A percentile compares a stretch with the other conserved stretches of the same genome.
Conservation (phyloP, 768 basidiomycete species). For the Clitopilus passeckerianus region DNA sequence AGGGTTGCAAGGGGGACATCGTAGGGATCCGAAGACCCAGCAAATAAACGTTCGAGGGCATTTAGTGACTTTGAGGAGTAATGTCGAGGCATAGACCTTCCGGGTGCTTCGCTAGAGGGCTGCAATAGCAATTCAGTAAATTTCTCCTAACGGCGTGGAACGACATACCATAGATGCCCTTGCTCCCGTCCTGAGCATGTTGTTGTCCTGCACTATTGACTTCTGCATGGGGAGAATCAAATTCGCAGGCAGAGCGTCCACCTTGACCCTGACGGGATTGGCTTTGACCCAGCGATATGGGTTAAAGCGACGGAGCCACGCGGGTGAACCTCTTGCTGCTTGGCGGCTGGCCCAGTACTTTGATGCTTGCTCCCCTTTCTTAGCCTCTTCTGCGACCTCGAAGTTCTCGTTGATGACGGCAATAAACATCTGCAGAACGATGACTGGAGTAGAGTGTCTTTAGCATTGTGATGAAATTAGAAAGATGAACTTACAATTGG, state of each 20-base stretch:
- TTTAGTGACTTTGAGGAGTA: constrained; percentile 54
- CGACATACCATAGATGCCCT: constrained; percentile 22
- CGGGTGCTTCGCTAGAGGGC: not conserved
- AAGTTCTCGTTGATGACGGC: constrained; percentile 98
- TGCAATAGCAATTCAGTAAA: not conserved
- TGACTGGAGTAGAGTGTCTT: constrained; percentile 46
- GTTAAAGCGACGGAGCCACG: constrained; percentile 76
- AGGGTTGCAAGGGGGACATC: constrained; percentile 61
- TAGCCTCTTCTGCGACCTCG: constrained; percentile 85
- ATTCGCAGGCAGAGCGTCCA: constrained; percentile 66
- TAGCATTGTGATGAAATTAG: not conserved
- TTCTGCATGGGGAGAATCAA: constrained; percentile 80
- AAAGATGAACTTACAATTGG: constrained; percentile 64
- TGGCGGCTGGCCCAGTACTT: constrained; percentile 61
- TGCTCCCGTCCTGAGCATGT: constrained; percentile 28
- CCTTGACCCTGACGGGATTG: constrained; percentile 66
- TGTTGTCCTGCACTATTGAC: constrained; percentile 59
- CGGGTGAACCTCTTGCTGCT: constrained; percentile 39
- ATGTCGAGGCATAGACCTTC: constrained; percentile 36
- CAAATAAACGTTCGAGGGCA: constrained; percentile 61
- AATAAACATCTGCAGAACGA: constrained; percentile 93
- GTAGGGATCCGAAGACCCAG: constrained; percentile 43
- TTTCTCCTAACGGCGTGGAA: not conserved
- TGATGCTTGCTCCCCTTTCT: constrained; percentile 75
- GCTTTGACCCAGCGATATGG: constrained; percentile 84